phyloP scores from a whole-genome alignment of 2,329 filamentous ascomycete species.

The Penicillium sp. region DNA sequence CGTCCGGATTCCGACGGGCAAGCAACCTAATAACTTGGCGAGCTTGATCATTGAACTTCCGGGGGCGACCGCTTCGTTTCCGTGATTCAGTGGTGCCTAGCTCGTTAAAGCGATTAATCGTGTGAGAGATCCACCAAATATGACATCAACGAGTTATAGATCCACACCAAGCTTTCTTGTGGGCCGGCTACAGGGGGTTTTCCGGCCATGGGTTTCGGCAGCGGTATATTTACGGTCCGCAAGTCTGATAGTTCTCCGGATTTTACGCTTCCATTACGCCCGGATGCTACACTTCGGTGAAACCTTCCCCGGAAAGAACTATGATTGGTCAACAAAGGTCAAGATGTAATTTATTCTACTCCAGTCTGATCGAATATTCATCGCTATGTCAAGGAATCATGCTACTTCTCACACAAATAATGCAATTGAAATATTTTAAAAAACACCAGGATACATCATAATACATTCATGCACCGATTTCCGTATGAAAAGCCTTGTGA shows the following conservation, averaged over 20 bases:
- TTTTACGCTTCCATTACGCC: not conserved
- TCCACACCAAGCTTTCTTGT: not conserved
- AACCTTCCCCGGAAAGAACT: not conserved
- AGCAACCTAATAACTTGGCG: not conserved
- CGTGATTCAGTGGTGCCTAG: too few relatives aligned
- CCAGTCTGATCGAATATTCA: not conserved
- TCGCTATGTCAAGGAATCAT: not conserved
- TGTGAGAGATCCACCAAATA: not conserved
- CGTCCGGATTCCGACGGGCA: not conserved
- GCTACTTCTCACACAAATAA: not conserved
- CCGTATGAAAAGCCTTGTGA: fast-evolving
- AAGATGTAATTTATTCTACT: not conserved
- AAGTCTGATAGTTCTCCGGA: not conserved
- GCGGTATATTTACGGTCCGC: not conserved
- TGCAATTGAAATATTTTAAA: fast-evolving
- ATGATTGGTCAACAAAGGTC: not conserved
- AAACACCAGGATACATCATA: not conserved
- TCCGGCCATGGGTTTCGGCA: not conserved
- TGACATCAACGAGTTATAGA: not conserved
- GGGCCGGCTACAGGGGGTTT: not conserved
- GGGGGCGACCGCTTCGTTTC: too few relatives aligned
- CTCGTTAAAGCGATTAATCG: too few relatives aligned
- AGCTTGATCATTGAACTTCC: not conserved
- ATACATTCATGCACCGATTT: too few relatives aligned
- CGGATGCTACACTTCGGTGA: not conserved